Percentiles rank a stretch among this genome's conserved stretches.
Conservation (phyloP, 352 stramenopile species). For the Pythium myriotylum region DNA sequence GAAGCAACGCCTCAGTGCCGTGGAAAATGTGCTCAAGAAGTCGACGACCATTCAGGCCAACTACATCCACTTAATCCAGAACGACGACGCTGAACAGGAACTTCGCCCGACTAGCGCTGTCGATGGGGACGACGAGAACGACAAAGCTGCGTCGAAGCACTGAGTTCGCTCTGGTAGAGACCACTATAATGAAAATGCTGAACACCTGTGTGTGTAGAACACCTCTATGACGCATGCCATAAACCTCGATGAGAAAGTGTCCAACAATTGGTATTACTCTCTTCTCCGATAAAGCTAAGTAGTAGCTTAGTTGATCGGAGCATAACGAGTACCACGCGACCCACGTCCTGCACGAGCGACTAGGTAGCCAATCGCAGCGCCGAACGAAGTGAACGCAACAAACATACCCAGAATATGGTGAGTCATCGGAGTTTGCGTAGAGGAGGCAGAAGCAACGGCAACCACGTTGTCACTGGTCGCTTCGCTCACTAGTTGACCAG, state of each 20-base stretch:
- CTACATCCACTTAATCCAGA: conserved; percentile 66
- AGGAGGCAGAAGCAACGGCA: background rate
- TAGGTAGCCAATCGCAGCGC: conserved; percentile 32
- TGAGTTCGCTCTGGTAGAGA: background rate
- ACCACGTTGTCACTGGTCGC: conserved; percentile 11
- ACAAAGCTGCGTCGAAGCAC: background rate
- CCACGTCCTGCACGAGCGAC: conserved; percentile 25
- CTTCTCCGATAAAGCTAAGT: no score
- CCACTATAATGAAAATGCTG: background rate
- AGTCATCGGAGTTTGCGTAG: conserved; percentile 14
- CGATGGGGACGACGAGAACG: conserved; percentile 4
- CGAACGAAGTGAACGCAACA: conserved; percentile 38
- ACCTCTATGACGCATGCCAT: no score
- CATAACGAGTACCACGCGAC: conserved; percentile 34
- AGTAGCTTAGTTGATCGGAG: conserved; percentile 27
- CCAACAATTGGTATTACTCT: no score
- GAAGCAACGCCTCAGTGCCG: conserved; percentile 45
- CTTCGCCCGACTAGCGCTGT: background rate
- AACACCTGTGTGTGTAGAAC: background rate
- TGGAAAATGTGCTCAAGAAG: conserved; percentile 68
- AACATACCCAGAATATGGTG: conserved; percentile 36
- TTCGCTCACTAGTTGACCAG: conserved; percentile 1
- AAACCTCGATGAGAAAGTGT: no score
- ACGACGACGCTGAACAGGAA: conserved; percentile 8
- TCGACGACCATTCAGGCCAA: conserved; percentile 64